Conservation (phyloP, 2,329 filamentous ascomycete species). For the Colletotrichum shisoi region DNA sequence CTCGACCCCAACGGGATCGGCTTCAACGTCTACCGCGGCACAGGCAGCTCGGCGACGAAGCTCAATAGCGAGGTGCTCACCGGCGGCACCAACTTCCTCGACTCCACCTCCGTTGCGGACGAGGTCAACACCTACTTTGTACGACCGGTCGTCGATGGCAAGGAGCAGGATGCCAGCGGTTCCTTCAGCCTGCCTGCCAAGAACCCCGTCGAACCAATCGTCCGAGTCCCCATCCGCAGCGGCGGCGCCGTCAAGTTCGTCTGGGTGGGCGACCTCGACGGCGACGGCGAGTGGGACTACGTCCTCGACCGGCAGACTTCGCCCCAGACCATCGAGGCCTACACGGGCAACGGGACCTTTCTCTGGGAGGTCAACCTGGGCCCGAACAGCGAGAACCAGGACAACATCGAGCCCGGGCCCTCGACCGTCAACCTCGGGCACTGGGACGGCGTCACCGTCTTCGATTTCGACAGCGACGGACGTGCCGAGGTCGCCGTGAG, state of each 20-base stretch:
- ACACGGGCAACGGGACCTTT: slow-evolving; percentile 39
- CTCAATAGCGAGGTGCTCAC: slow-evolving; percentile 39
- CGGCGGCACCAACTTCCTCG: slow-evolving; percentile 41
- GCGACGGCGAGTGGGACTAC: slow-evolving; percentile 42
- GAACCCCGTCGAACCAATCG: slow-evolving; percentile 28
- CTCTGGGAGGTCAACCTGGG: slow-evolving; percentile 41
- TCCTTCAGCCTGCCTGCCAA: slow-evolving; percentile 38
- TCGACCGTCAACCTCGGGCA: slow-evolving; percentile 41
- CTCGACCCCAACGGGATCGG: slow-evolving; percentile 41
- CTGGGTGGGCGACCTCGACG: slow-evolving; percentile 43
- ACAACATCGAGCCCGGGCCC: slow-evolving; percentile 41
- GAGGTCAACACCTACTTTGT: slow-evolving; percentile 41
- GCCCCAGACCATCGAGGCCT: slow-evolving; percentile 37
- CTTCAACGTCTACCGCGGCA: slow-evolving; percentile 42
- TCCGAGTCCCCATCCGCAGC: slow-evolving; percentile 40
- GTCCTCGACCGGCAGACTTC: slow-evolving; percentile 41
- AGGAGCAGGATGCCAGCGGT: slow-evolving; percentile 34
- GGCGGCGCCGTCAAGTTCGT: slow-evolving; percentile 41
- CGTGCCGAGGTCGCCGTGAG: slow-evolving; percentile 41
- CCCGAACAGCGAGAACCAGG: slow-evolving; percentile 41
- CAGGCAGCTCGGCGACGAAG: slow-evolving; percentile 4
- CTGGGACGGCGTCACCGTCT: slow-evolving; percentile 43
- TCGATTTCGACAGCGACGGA: slow-evolving; percentile 42
- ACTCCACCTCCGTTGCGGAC: slow-evolving; percentile 29
- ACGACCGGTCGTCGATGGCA: slow-evolving; percentile 37